phyloP scores from a whole-genome alignment of 768 basidiomycete genomes.

The Termitomyces sp. region DNA sequence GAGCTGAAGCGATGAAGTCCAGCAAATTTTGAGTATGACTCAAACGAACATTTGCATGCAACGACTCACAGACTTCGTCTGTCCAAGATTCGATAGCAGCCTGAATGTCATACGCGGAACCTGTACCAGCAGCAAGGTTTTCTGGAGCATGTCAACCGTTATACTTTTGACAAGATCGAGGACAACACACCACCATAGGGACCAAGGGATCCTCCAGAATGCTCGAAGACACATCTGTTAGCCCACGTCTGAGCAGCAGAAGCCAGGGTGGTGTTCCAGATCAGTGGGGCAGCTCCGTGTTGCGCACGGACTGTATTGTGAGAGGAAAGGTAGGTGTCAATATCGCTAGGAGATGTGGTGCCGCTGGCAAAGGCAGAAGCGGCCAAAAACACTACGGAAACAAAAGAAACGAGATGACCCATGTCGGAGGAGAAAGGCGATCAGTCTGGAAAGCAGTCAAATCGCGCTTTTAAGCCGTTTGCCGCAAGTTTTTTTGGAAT shows the following conservation, averaged over 20 bases:
- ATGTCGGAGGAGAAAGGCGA: constrained; percentile 24
- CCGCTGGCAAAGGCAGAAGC: constrained; percentile 29
- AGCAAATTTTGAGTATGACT: background rate
- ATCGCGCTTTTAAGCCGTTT: constrained; percentile 4
- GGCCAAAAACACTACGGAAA: constrained; percentile 27
- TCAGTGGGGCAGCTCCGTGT: constrained; percentile 58
- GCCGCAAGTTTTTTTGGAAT: background rate
- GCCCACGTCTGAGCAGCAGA: constrained; percentile 65
- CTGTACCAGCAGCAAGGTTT: constrained; percentile 71
- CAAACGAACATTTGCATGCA: background rate
- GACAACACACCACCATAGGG: constrained; percentile 49
- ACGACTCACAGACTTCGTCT: constrained; percentile 55
- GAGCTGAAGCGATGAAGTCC: constrained; percentile 24
- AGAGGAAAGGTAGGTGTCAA: constrained; percentile 43
- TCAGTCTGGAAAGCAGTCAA: background rate
- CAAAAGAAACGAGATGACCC: constrained; percentile 26
- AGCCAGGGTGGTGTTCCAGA: constrained; percentile 59
- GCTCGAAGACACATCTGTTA: constrained; percentile 57
- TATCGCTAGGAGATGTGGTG: constrained; percentile 35
- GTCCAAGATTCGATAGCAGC: constrained; percentile 56
- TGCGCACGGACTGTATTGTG: constrained; percentile 60
- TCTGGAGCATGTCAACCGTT: constrained; percentile 31
- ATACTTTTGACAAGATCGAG: background rate
- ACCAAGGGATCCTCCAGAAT: constrained; percentile 63
- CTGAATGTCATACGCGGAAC: constrained; percentile 38